Conservation (phyloP, 495 filamentous ascomycete genomes). For the Annulohypoxylon stygium region DNA sequence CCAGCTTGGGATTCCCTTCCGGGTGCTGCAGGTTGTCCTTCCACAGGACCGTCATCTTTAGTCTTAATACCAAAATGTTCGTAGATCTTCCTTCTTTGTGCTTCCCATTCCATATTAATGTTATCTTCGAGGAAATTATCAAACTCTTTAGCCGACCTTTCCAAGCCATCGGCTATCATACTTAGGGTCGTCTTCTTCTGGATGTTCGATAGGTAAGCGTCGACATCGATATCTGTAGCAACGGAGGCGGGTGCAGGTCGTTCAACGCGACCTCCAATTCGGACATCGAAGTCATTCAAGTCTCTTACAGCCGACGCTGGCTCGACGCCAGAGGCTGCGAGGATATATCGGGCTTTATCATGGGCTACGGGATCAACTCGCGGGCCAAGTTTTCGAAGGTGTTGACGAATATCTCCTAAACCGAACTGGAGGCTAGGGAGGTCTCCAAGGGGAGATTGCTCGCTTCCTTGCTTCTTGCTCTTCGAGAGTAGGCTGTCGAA, state of each 20-base stretch:
- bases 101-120: constrained; percentile 94
- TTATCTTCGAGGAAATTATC: constrained; percentile 93
- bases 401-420: constrained; percentile 86
- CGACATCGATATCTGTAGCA: constrained; percentile 77
- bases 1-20: constrained; percentile 65
- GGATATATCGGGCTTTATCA: constrained; percentile 85
- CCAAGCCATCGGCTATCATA: constrained; percentile 89
- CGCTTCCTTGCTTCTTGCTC: constrained; percentile 73
- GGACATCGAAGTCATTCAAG: constrained; percentile 69
- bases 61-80: constrained; percentile 93
- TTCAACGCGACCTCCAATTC: constrained; percentile 51
- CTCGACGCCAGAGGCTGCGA: constrained; percentile 89
- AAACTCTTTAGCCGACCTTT: constrained; percentile 88
- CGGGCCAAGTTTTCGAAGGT: constrained; percentile 80
- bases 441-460: constrained; percentile 65
- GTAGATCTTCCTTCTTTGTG: constrained; percentile 90
- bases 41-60: constrained; percentile 62
- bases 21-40: constrained; percentile 65
- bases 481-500: constrained; percentile 90
- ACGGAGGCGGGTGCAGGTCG: constrained; percentile 45
- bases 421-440: constrained; percentile 83
- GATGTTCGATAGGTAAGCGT: constrained; percentile 83
- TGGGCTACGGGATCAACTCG: constrained; percentile 61
- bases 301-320: constrained; percentile 82
- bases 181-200: constrained; percentile 91